Base-by-base conservation (phyloP, 2,329 filamentous ascomycete species). In the Sclerotinia spermophila region DNA sequence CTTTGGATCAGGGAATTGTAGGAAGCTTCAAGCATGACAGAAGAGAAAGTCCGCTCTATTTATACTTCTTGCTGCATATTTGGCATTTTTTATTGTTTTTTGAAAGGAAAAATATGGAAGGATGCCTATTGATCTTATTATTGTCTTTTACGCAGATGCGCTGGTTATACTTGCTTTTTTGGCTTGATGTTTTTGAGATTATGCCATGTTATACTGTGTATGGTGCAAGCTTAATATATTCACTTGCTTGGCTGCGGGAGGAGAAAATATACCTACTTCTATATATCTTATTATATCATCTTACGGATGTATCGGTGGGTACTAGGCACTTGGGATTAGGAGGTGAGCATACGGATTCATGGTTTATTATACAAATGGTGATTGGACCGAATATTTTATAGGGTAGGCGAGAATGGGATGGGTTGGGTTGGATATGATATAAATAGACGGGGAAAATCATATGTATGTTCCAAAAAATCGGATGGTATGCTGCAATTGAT, bases 161-260 rank as follows among this genome's bases (percentile, higher is more conserved):
- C 67, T 64, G 44, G 58, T 64, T 69, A 55, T 69, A 56, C 45
- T 64, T 69, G 48, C 58, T 64, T 64, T 64, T 69, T 69, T 58
- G 67, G 45, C 58, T 65, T 68, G 42, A 62, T 21, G 24, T 40
- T 68, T 60, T 48, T 68, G 33, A 51, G 33, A 8, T 30, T 53
- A 27, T 65, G 45, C 33, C n/a, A 27, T 40, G 24, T 35, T 65
- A n/a, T 38, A 53, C 24, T 65, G 53, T 30, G 33, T 65, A 65
- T 65, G 33, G n/a, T 65, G 61, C 61, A 53, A 40, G 61, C 33
- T 53, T 53, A 65, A 65, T 40, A 65, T 17, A 30, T 65, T 65
- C 38, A 33, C 45, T 53, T 53, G n/a, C 44, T 53, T 33, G n/a
- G 38, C 27, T 33, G 35, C 51, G 38, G 51, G 21, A 27, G 61